phyloP scores from a whole-genome alignment of 768 basidiomycete species.

The Cystobasidium onofrii region DNA sequence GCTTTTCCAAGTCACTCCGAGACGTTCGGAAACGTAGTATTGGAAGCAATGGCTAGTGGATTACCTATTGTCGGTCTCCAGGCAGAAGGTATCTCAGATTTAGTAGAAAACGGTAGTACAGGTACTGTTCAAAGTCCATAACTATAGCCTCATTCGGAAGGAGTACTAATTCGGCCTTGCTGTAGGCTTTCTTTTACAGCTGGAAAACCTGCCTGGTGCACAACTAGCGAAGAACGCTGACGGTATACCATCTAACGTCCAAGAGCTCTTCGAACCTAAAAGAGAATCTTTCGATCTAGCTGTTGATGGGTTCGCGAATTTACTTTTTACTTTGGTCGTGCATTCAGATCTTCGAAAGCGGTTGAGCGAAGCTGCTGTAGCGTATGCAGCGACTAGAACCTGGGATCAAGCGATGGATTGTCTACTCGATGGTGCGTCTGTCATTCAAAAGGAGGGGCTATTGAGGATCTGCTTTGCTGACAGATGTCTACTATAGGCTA shows the following conservation, averaged over 20 bases:
- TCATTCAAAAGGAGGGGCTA: not conserved
- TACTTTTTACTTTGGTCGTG: not conserved
- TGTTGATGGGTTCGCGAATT: not conserved
- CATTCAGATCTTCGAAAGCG: not conserved
- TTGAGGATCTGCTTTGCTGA: no score
- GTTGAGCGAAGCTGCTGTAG: constrained; percentile 3
- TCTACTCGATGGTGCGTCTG: constrained; percentile 9
- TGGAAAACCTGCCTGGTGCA: constrained; percentile 21
- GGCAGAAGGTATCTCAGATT: constrained; percentile 47
- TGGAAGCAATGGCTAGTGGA: constrained; percentile 50
- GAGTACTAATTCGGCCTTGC: no score
- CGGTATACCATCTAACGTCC: not conserved
- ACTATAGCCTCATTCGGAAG: no score
- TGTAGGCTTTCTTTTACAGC: constrained; percentile 36
- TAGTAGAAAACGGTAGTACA: constrained; percentile 37
- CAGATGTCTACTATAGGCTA: not conserved
- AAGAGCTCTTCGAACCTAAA: not conserved
- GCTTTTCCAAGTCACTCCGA: constrained; percentile 48
- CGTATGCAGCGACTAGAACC: not conserved
- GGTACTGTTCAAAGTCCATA: no score
- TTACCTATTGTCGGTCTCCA: constrained; percentile 50
- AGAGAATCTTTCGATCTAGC: constrained; percentile 2
- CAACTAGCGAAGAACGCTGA: not conserved
- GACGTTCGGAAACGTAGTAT: constrained; percentile 48
- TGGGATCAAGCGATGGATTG: constrained; percentile 27